Evolutionary conservation across 495 filamentous ascomycete species (phyloP), one percentile per base, ranked within the genome.

Genomic region (Trichoderma gamsii): DNA sequence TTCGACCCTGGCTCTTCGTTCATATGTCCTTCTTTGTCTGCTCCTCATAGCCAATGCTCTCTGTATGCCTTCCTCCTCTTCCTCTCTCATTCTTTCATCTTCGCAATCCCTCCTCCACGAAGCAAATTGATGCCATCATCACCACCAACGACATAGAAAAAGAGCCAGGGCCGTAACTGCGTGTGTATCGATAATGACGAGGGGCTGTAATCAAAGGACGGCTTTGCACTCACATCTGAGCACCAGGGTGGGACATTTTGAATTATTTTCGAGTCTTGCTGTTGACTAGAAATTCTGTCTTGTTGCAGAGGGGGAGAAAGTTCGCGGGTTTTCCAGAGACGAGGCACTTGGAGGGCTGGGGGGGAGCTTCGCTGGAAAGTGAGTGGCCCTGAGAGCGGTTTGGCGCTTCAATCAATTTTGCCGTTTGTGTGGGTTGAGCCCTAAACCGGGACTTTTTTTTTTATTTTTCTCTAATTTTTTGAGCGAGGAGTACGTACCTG

Each of bases 171-270:
- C 18, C 18, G 41, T 49, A n/a, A 11, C 27, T 61, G 35, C 35
- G n/a, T 44, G 44, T 41, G 64, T 29, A 38, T 32, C n/a, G 51
- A 59, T 64, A 63, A 51, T 7, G 43, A 43, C 15, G 63, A 9
- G 15, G 35, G 41, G 44, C 67, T 35, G 61, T 18, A 43, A 38
- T 27, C 9, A 23, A 65, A 52, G 6, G 49, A 29, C 29, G 18
- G 5, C 11, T 52, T 18, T 32, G 56, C 56, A 61, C 56, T 61
- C 75, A 87, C 85, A 83, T 83, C 73, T 83, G 81, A 73, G 81
- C 75, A 70, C 81, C 81, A 68, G 80, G 78, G 73, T 75, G 75
- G 75, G 81, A 80, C 81, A 83, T 83, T 66, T 82, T 81, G 77
- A 79, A 61, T 66, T 43, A n/a, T 73, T 69, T 73, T 74, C 27